phyloP scores from a whole-genome alignment of 768 basidiomycete genomes.

The Lentinula guzmanii region DNA sequence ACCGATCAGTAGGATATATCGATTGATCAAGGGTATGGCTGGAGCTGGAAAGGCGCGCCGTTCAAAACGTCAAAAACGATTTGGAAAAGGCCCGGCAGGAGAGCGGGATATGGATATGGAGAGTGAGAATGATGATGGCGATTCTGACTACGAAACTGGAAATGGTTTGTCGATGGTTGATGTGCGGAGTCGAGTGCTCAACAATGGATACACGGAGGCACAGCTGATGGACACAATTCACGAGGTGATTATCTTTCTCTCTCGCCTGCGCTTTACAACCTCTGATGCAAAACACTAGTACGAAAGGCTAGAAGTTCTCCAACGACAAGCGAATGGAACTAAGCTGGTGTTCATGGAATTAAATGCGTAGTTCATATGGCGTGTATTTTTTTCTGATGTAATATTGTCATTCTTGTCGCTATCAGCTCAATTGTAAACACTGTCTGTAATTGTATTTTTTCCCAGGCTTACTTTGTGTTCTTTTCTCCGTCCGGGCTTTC shows the following conservation, averaged over 20 bases:
- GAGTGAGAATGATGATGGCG: conserved; percentile 63
- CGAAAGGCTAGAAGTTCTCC: conserved; percentile 77
- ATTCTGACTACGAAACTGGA: conserved; percentile 36
- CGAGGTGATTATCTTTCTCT: conserved; percentile 45
- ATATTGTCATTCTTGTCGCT: background rate
- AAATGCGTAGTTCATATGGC: background rate
- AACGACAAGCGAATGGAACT: conserved; percentile 76
- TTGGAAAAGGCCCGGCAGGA: conserved; percentile 66
- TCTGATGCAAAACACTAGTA: conserved; percentile 47
- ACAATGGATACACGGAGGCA: conserved; percentile 85
- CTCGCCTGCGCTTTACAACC: conserved; percentile 9
- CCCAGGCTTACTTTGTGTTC: too few relatives aligned
- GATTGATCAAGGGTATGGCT: conserved; percentile 87
- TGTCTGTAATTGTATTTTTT: too few relatives aligned
- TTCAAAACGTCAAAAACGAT: conserved; percentile 39
- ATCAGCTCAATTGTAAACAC: background rate
- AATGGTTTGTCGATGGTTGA: conserved; percentile 81
- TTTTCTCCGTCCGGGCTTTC: background rate
- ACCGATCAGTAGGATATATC: conserved; percentile 76
- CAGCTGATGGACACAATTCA: conserved; percentile 83
- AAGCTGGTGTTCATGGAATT: conserved; percentile 37
- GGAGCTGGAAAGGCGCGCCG: conserved; percentile 30
- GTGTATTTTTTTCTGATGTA: background rate
- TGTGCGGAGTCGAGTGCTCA: conserved; percentile 78
- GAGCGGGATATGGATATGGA: conserved; percentile 68